Evolutionary conservation across 192 early-diverging fungal species (phyloP), one percentile per base, ranked within the genome.

Genomic region (Kappamyces sp.): DNA sequence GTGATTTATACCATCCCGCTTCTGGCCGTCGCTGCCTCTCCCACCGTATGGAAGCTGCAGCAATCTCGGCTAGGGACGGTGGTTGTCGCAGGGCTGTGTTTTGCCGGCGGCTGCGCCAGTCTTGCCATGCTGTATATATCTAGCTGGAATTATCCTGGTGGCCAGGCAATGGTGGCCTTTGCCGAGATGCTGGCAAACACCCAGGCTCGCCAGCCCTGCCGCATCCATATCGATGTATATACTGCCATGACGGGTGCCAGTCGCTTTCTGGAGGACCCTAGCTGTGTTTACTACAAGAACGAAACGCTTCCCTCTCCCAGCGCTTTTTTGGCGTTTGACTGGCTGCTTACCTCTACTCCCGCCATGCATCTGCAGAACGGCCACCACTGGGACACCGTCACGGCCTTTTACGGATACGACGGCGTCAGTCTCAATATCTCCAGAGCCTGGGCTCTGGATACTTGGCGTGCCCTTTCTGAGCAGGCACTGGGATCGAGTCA

Each of bases 91-190:
- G 23, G 49, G 5, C 7, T 34, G 23, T 5, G 12, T 10, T 2
- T 66, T 66, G 15, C 47, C 55, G 15, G 39, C 52, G 34, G 13
- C 52, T 23, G 51, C 52, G 51, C 35, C 51, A 36, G 32, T 36
- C 1, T 64, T 44, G 60, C 60, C 15, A 49, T 48, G 47, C 38
- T 55, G 3, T 64, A 55, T 40, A 50, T 88, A 2, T 94, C 92
- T 5, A 69, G 74, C 8, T 62, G 68, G 2, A 98, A 98, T 72
- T 98, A 98, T 53, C 93, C 95, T 10, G 95, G 92, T 4, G 95
- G 90, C 1, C 59, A 79, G 5, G 92, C 92, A 1, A 64, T 98
- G 38, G 61, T 68, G 13, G 61, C 58, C 40, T 65, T 94, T 15
- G 86, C 91, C 65, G 57, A 66, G 3, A 66, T 84, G 23, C 4